Conservation (phyloP, 345 rosid genomes). For the Ceriops zippeliana region DNA sequence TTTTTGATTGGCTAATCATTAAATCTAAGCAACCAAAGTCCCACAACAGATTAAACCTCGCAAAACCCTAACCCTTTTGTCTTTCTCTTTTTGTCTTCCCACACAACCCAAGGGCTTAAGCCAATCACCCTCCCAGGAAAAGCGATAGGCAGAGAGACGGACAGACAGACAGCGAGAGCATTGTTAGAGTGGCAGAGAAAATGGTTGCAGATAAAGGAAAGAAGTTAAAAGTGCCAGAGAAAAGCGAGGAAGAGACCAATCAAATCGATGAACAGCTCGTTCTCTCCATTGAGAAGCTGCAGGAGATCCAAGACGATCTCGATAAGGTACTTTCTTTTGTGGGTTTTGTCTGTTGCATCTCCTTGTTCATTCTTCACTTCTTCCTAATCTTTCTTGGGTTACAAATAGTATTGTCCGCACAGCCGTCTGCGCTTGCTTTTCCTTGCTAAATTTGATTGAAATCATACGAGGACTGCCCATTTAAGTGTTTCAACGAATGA, state of each 20-base stretch:
- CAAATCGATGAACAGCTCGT: constrained; percentile 74
- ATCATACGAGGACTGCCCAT: too few species aligned
- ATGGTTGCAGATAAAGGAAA: constrained; percentile 89
- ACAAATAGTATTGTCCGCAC: too few species aligned
- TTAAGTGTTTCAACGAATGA: too few species aligned
- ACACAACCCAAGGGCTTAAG: constrained; percentile 2
- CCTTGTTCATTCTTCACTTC: neutral
- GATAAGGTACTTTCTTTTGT: constrained; percentile 55
- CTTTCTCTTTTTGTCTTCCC: neutral
- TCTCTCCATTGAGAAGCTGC: constrained; percentile 87
- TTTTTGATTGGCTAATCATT: neutral
- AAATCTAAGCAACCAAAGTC: neutral
- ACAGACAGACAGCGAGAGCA: too few species aligned
- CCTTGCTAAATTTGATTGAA: too few species aligned
- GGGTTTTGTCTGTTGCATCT: neutral
- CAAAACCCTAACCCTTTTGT: constrained; percentile 64
- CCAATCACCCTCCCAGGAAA: neutral
- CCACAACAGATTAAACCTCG: constrained; percentile 21
- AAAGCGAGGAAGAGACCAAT: constrained; percentile 60
- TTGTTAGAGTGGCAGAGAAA: constrained; percentile 8
- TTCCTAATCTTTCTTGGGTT: neutral
- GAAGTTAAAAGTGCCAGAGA: constrained; percentile 68
- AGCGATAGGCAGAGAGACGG: too few species aligned
- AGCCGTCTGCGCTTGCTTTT: too few species aligned
- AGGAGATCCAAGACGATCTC: constrained; percentile 94